Conservation (phyloP, 73 alveolate genomes). For the Paramecium octaurelia region DNA sequence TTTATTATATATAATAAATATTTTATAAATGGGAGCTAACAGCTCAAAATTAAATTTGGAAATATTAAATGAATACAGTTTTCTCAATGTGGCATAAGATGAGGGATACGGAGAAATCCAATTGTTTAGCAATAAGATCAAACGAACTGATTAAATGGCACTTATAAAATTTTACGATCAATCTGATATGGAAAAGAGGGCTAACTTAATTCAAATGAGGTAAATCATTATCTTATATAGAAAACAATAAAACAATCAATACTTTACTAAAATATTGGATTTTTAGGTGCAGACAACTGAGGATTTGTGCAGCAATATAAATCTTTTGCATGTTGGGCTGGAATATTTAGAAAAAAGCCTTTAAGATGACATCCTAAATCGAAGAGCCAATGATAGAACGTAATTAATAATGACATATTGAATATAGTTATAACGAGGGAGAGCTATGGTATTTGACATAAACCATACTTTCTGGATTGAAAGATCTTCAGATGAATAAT, state of each 20-base stretch:
- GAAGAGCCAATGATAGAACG: background rate
- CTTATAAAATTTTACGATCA: background rate
- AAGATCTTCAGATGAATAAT: background rate
- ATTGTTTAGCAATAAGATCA: background rate
- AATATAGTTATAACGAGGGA: background rate
- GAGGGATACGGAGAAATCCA: background rate
- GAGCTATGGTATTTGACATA: background rate
- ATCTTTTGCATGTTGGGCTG: background rate
- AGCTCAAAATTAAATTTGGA: background rate
- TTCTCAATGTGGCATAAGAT: background rate
- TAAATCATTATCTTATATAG: background rate
- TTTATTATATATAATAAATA: background rate
- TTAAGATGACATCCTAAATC: background rate
- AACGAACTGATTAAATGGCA: background rate
- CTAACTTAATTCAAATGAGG: background rate
- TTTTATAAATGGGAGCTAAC: conserved; percentile 39
- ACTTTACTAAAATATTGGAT: conserved; percentile 7
- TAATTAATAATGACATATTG: background rate
- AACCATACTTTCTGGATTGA: background rate
- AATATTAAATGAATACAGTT: background rate
- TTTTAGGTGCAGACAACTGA: background rate
- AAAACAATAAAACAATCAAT: background rate
- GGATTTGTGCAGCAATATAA: background rate
- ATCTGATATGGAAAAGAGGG: background rate
- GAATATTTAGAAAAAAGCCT: conserved; percentile 31